Base-by-base conservation (phyloP, 371 early-diverging fungal genomes). In the Batkoa obscura region DNA sequence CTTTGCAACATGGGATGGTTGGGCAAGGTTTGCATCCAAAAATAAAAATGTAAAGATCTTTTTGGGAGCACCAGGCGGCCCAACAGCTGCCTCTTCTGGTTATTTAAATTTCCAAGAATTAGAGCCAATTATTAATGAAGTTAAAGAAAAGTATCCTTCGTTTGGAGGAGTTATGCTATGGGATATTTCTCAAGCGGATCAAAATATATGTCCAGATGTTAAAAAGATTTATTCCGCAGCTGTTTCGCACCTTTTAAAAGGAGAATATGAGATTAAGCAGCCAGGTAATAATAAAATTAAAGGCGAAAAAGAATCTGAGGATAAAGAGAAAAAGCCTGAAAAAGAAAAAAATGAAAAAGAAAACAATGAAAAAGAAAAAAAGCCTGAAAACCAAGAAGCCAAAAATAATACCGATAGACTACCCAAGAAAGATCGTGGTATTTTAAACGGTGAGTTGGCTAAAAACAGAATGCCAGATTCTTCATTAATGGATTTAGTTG, bases 101-200 rank as follows among this genome's bases (percentile, higher is more conserved):
- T 72, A 75, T 49, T 59, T 79, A 13, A 62, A 56, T 8, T 65
- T 70, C 46, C 50, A 57, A 1, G 62, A 66, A 3, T 59, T 80
- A 8, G 64, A 70, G 10, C 50, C 57, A 2, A 66, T 76, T 17
- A 56, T 83, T 33, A 64, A 64, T 3, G 56, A 63, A 9, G 58
- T 64, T 9, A 60, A 9, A 5, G 42, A 59, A 1, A 60, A 64
- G 12, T 72, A 68, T 53, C 57, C 61, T 12, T 66, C 65, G 12
- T 80, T 80, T 64, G 79, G 79, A 30, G 81, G 81, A 45, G 73
- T 78, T 1, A 81, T 81, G 81, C 68, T 78, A 49, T 81, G 81
- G 81, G 81, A 81, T 58, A 74, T 70, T 9, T 45, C 46, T 42
- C 52, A 51, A 45, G 52, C 72, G 5, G 51, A 48, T 30, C 31